Percentiles rank a stretch among this genome's conserved stretches.
Evolutionary conservation across 2,329 filamentous ascomycete genomes (phyloP).

Genomic region (Fusarium torreyae): DNA sequence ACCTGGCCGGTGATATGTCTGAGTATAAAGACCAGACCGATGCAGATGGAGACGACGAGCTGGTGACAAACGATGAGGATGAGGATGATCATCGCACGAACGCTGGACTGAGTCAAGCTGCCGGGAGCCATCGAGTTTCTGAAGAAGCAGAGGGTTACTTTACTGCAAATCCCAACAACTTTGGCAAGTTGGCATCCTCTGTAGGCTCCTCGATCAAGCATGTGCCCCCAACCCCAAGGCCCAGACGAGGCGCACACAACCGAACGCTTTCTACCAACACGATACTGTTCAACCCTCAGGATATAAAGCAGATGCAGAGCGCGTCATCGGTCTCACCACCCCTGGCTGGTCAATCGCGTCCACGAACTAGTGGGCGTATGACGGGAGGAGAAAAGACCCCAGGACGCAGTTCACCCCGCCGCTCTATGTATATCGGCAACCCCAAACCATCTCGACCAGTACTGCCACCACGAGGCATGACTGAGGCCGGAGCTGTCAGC

Average conservation of each 20-base stretch:
- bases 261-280: constrained; percentile 87
- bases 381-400: constrained; percentile 56
- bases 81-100: constrained; percentile 69
- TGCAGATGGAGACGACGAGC: constrained; percentile 90
- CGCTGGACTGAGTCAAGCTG: constrained; percentile 53
- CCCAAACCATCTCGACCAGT: constrained; percentile 69
- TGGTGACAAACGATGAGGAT: constrained; percentile 85
- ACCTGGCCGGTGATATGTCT: constrained; percentile 52
- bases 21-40: constrained; percentile 77
- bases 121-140: constrained; percentile 49
- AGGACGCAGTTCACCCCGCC: constrained; percentile 64
- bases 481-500: constrained; percentile 55
- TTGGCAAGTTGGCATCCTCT: constrained; percentile 57
- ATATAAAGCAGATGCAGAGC: constrained; percentile 55
- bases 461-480: constrained; percentile 60
- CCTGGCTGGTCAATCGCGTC: constrained; percentile 51
- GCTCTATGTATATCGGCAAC: constrained; percentile 60
- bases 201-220: constrained; percentile 52
- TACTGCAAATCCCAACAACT: constrained; percentile 63
- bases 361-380: constrained; percentile 56
- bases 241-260: constrained; percentile 68
- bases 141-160: constrained; percentile 67
- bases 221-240: constrained; percentile 53
- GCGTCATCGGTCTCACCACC: constrained; percentile 63
- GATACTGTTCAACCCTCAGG: constrained; percentile 83